phyloP scores from a whole-genome alignment of 2,329 filamentous ascomycete genomes.

The Penicillium sp. region DNA sequence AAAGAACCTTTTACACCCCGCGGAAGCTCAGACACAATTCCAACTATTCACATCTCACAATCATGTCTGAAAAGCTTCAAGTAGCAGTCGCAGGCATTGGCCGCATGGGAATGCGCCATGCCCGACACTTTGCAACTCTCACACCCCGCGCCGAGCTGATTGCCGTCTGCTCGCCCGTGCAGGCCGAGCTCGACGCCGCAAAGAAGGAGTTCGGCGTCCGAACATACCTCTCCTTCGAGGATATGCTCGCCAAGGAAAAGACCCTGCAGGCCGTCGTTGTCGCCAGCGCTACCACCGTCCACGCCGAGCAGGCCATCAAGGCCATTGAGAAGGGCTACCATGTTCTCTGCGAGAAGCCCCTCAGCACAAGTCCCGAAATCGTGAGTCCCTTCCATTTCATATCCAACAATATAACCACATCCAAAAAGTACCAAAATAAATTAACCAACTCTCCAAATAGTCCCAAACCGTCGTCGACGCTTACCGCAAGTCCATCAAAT shows the following conservation, averaged over 20 bases:
- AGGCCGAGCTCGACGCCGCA: slow-evolving; percentile 51
- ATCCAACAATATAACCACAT: not conserved
- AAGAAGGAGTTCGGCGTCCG: slow-evolving; percentile 49
- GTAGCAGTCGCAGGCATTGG: slow-evolving; percentile 19
- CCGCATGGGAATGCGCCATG: slow-evolving; percentile 44
- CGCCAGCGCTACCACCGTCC: slow-evolving; percentile 55
- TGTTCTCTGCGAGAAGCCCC: slow-evolving; percentile 56
- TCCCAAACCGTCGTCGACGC: slow-evolving; percentile 60
- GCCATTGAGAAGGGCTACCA: slow-evolving; percentile 57
- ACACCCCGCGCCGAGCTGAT: slow-evolving; percentile 52
- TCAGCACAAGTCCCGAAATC: slow-evolving; percentile 16
- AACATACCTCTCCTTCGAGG: slow-evolving; percentile 54
- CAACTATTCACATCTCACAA: not conserved
- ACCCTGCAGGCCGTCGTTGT: slow-evolving; percentile 57
- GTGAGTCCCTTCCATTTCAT: slow-evolving; percentile 1
- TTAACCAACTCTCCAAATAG: slow-evolving; percentile 33
- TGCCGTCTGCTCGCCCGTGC: slow-evolving; percentile 48
- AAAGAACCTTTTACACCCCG: not conserved
- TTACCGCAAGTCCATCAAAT: slow-evolving; percentile 48
- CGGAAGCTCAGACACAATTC: not conserved
- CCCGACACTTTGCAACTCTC: slow-evolving; percentile 47
- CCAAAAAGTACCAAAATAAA: too few relatives aligned
- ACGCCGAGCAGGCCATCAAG: slow-evolving; percentile 57
- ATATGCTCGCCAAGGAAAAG: slow-evolving; percentile 53
- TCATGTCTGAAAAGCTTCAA: not conserved